phyloP scores from a whole-genome alignment of 2,329 filamentous ascomycete species.

The Xylaria sp. region DNA sequence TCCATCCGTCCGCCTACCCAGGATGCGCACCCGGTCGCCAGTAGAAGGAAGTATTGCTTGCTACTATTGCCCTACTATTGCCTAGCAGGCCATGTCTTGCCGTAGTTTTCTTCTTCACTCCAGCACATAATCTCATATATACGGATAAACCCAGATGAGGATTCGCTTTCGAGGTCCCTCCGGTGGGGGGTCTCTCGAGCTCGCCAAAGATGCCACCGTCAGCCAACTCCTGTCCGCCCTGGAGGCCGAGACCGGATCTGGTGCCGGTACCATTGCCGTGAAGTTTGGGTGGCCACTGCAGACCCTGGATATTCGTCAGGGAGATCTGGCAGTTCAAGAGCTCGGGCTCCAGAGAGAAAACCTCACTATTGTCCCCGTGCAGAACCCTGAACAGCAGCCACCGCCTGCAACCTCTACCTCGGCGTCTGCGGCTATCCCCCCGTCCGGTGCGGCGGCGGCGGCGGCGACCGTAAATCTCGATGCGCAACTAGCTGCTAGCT shows the following conservation, averaged over 20 bases:
- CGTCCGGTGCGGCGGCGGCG: slow-evolving; percentile 21
- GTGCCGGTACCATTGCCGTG: slow-evolving; percentile 71
- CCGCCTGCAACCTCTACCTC: not conserved
- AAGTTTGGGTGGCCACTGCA: slow-evolving; percentile 89
- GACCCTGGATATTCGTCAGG: slow-evolving; percentile 69
- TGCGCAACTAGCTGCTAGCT: slow-evolving; percentile 25
- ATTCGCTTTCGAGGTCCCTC: slow-evolving; percentile 79
- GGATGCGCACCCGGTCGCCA: slow-evolving; percentile 12
- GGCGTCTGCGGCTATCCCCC: slow-evolving; percentile 16
- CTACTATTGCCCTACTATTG: slow-evolving; percentile 9
- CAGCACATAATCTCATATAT: not conserved
- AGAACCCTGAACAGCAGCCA: slow-evolving; percentile 38
- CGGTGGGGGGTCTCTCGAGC: slow-evolving; percentile 75
- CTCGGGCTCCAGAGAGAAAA: slow-evolving; percentile 62
- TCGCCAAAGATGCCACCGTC: slow-evolving; percentile 76
- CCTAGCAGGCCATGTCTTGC: slow-evolving; percentile 1
- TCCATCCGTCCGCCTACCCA: not conserved
- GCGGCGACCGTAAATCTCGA: slow-evolving; percentile 11
- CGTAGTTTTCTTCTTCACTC: slow-evolving; percentile 1
- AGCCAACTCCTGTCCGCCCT: slow-evolving; percentile 70
- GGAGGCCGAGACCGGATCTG: slow-evolving; percentile 71
- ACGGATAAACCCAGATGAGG: slow-evolving; percentile 63
- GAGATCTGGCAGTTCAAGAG: slow-evolving; percentile 59
- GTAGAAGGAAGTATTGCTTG: slow-evolving; percentile 11
- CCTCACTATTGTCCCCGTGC: slow-evolving; percentile 61